Evolutionary conservation across 164 flowering plant genomes (phyloP), one percentile per base, ranked within the genome.

Genomic region (Aristolochia fimbriata): DNA sequence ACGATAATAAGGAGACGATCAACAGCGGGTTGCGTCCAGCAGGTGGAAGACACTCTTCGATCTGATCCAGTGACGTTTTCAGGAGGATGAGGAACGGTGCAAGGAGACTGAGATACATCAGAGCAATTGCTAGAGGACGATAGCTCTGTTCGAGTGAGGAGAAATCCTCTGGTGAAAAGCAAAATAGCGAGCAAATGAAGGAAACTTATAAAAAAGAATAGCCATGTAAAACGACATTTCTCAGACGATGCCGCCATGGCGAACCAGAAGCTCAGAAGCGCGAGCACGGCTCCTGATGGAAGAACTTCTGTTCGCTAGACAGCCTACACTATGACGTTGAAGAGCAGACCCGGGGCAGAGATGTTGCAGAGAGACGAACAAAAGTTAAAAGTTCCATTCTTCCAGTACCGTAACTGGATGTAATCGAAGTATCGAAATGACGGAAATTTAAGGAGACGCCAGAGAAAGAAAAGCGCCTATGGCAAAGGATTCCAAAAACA

Each of bases 141-240:
- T 47, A 94, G 96, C 72, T 94, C 97, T 0, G 95, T 86, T 52
- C 99, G 84, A 17, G 99, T 88, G 50, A 94, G 86, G 20, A 91
- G 88, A 62, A 94, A 94, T 0, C 99, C 99, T 58, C 83, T 59
- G 2, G 86, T 84, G 73, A 94, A 94, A 22, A 94, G 45, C 3
- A 86, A 60, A 37, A 90, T 77, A 58, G 88, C 96, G 12, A 80
- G 51, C 15, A 60, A 50, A 70, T 93, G 99, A 65, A 93, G 70
- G 27, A 65, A 20, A 61, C 76, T 49, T 24, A 85, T 64, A 17
- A 60, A 20, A 63, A 77, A 67, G 66, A 79, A 77, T 5, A 75
- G 77, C 65, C 73, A 69, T 23, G 75, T 58, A 64, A 64, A 47
- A 58, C 70, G 51, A 67, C 73, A 69, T 62, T 68, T 73, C 54